Base-by-base conservation (phyloP, 805 yeast species). In the Isabelozyma pseudorhagii region DNA sequence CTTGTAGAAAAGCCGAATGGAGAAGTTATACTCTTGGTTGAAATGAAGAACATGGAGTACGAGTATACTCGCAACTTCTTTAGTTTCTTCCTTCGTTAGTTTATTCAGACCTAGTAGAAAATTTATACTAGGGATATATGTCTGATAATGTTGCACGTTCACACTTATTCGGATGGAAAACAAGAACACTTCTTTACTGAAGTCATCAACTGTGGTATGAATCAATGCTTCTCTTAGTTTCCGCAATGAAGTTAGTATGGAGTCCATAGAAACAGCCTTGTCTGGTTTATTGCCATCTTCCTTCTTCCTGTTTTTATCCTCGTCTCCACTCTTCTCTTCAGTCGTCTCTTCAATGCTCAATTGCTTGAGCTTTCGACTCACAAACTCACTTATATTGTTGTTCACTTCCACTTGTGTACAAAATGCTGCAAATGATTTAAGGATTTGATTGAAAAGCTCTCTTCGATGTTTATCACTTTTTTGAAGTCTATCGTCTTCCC, bases 141-240 rank as follows among this genome's bases (percentile, higher is more conserved):
- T 72, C 51, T 80, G 80, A 56, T 77, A 75, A 50, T 79, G 79
- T 8, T 81, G 81, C 4, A 71, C 56, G 3, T 69, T 63, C 0
- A 79, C 69, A 1, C 82, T 65, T 18, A 78, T 67, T 34, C 81
- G 57, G 8, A 77, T 69, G 0, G 85, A 79, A 38, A 70, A 72
- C 28, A 82, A 52, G 50, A 72, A 78, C 18, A 83, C 84, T n/a
- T 64, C 60, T 44, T 67, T 69, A 8, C 75, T 59, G 48, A 81
- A 79, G 29, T 61, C 62, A 43, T 67, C 68, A 0, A 78, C 68
- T 13, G 57, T 53, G 4, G 61, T 48, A n/a, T 67, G 58, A 15
- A 84, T 59, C 34, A 82, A 57, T 8, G 85, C 79, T 57, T 84
- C 88, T 42, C 89, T 59, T 14, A 84, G 65, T 50, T 81, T 82